phyloP scores from a whole-genome alignment of 805 yeast species.

The Hermanozyma aechmeae region DNA sequence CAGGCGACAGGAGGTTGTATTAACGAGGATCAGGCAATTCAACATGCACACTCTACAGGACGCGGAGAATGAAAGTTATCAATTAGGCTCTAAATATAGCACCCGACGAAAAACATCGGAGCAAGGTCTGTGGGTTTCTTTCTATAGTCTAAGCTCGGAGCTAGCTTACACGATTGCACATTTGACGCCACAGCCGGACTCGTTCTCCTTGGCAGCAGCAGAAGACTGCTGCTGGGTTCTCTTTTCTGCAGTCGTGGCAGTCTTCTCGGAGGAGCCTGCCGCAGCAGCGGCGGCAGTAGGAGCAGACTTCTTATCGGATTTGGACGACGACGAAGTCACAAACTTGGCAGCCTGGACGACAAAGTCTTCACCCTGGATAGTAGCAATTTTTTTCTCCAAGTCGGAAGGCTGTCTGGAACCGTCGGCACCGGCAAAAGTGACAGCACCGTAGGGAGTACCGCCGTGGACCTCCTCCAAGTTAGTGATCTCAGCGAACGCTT shows the following conservation, averaged over 20 bases:
- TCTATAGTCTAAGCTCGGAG: too few relatives aligned
- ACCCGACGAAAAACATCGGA: too few relatives aligned
- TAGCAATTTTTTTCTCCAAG: background rate
- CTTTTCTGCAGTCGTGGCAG: constrained; percentile 1
- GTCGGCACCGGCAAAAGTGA: background rate
- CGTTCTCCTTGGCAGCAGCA: constrained; percentile 2
- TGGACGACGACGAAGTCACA: constrained; percentile 1
- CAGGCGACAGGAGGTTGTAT: too few relatives aligned
- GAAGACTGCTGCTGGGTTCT: constrained; percentile 6
- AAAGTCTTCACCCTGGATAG: background rate
- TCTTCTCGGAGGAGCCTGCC: constrained; percentile 1
- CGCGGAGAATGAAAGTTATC: too few relatives aligned
- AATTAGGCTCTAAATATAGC: too few relatives aligned
- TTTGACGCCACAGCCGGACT: constrained; percentile 7
- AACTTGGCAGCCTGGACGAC: background rate
- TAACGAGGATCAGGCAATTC: too few relatives aligned
- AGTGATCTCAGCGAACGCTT: background rate
- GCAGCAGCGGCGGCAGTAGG: background rate
- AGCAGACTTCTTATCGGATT: constrained; percentile 1
- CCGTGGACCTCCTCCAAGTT: background rate
- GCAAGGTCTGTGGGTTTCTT: too few relatives aligned
- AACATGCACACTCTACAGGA: too few relatives aligned
- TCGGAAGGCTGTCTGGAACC: background rate
- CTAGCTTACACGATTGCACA: constrained; percentile 9
- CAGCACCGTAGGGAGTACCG: background rate